Evolutionary conservation across 805 yeast species (phyloP).

Genomic region (Huiozyma naganishii): DNA sequence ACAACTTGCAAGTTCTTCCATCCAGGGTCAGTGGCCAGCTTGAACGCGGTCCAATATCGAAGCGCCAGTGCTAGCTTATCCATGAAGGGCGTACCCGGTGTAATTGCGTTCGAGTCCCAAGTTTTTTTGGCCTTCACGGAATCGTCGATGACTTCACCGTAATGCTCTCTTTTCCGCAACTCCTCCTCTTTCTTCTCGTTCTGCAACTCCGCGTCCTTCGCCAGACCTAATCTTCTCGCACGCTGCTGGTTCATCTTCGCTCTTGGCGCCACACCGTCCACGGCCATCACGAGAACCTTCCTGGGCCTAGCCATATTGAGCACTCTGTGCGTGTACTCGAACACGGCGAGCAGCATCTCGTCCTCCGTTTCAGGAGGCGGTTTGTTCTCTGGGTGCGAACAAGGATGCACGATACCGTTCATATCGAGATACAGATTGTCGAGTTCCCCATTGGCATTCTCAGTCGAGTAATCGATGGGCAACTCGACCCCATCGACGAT

Average conservation of each 20-base stretch:
- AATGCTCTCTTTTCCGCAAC: slow-evolving; percentile 21
- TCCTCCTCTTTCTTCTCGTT: slow-evolving; percentile 54
- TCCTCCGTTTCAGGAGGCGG: slow-evolving; percentile 96
- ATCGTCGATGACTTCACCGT: slow-evolving; percentile 63
- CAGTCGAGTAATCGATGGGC: slow-evolving; percentile 57
- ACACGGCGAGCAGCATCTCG: slow-evolving; percentile 90
- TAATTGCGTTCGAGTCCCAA: slow-evolving; percentile 94
- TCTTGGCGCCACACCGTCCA: slow-evolving; percentile 98
- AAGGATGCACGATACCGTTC: slow-evolving; percentile 99
- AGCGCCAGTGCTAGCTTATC: slow-evolving; percentile 72
- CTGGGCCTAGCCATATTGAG: slow-evolving; percentile 91
- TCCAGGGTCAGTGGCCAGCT: slow-evolving; percentile 79
- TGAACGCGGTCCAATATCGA: slow-evolving; percentile 87
- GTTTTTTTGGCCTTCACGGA: slow-evolving; percentile 61
- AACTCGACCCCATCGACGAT: slow-evolving; percentile 48
- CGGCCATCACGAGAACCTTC: slow-evolving; percentile 86
- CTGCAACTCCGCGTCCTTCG: slow-evolving; percentile 77
- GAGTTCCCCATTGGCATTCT: slow-evolving; percentile 92
- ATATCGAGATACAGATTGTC: slow-evolving; percentile 91
- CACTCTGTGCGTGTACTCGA: slow-evolving; percentile 86
- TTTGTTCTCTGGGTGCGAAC: slow-evolving; percentile 94
- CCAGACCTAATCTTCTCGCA: slow-evolving; percentile 86
- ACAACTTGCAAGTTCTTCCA: slow-evolving; percentile 87
- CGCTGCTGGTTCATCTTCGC: slow-evolving; percentile 98
- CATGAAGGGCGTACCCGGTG: slow-evolving; percentile 99